Conservation (phyloP, 306 rosid genomes). For the Mucuna pruriens region DNA sequence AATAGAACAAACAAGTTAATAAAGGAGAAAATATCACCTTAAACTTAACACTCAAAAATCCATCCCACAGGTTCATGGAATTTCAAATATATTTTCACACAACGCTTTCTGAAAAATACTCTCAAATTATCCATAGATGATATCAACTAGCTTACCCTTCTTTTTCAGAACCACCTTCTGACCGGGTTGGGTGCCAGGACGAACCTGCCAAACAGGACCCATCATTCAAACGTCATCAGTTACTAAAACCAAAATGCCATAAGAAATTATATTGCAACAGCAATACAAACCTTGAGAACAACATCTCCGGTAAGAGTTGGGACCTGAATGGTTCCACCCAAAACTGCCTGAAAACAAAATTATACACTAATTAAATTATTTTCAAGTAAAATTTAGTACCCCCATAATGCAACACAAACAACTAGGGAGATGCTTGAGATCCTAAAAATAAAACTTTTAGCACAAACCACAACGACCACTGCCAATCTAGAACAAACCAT, state of each 20-base stretch:
- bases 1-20: neutral
- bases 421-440: neutral
- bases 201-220: constrained; percentile 63
- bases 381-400: neutral
- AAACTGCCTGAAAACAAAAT: constrained; percentile 73
- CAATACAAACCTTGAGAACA: constrained; percentile 75
- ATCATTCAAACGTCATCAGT: constrained; percentile 3
- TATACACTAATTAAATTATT: neutral
- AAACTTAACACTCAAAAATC: neutral
- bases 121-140: neutral
- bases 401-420: neutral
- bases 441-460: constrained; percentile 8
- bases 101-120: neutral
- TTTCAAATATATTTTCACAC: constrained; percentile 18
- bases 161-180: constrained; percentile 89
- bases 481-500: constrained; percentile 3
- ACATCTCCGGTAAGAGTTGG: constrained; percentile 91
- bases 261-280: constrained; percentile 14
- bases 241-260: neutral
- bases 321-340: constrained; percentile 92
- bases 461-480: constrained; percentile 4
- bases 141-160: constrained; percentile 65
- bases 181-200: constrained; percentile 86
- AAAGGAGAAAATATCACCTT: neutral
- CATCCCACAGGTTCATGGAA: neutral